Evolutionary conservation across 441 rosid genomes (phyloP).

Genomic region (Populus hybrid): DNA sequence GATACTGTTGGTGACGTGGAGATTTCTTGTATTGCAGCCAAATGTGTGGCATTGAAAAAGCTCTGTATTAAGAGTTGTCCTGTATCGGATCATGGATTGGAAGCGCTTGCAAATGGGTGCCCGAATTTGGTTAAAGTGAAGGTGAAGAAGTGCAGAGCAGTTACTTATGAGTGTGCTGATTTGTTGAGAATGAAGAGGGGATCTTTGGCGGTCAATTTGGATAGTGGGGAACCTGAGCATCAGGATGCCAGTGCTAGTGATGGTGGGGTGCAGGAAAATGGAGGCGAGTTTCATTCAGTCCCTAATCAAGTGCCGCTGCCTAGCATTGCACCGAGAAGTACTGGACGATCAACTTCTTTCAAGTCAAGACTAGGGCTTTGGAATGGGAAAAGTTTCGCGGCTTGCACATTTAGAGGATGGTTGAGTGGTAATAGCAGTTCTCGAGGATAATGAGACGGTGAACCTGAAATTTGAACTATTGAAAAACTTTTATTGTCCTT

Average conservation of each 20-base stretch:
- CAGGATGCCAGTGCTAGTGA: slow-evolving; percentile 52
- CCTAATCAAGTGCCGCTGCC: slow-evolving; percentile 25
- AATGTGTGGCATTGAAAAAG: slow-evolving; percentile 62
- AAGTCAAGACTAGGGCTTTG: slow-evolving; percentile 55
- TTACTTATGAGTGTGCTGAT: slow-evolving; percentile 52
- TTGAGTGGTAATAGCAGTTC: slow-evolving; percentile 42
- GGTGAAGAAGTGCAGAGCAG: slow-evolving; percentile 73
- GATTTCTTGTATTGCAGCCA: slow-evolving; percentile 57
- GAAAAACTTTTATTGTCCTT: slow-evolving; percentile 6
- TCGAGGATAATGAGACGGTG: slow-evolving; percentile 26
- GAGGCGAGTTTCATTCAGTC: slow-evolving; percentile 35
- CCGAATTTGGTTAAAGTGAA: slow-evolving; percentile 76
- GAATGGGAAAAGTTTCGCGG: slow-evolving; percentile 50
- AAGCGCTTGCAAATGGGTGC: slow-evolving; percentile 63
- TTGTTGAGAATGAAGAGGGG: slow-evolving; percentile 50
- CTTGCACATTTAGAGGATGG: slow-evolving; percentile 64
- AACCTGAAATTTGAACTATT: slow-evolving; percentile 1
- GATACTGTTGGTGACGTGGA: slow-evolving; percentile 68
- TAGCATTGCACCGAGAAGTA: slow-evolving; percentile 38
- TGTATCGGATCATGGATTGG: slow-evolving; percentile 55
- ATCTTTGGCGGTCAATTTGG: slow-evolving; percentile 54
- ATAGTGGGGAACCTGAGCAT: slow-evolving; percentile 47
- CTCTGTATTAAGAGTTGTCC: slow-evolving; percentile 75
- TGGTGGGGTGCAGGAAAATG: slow-evolving; percentile 54
- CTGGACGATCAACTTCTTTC: slow-evolving; percentile 41